Evolutionary conservation across 1,139 yeast genomes (phyloP), one percentile per base, ranked within the genome.

Genomic region (Magnusiomyces paraingens): DNA sequence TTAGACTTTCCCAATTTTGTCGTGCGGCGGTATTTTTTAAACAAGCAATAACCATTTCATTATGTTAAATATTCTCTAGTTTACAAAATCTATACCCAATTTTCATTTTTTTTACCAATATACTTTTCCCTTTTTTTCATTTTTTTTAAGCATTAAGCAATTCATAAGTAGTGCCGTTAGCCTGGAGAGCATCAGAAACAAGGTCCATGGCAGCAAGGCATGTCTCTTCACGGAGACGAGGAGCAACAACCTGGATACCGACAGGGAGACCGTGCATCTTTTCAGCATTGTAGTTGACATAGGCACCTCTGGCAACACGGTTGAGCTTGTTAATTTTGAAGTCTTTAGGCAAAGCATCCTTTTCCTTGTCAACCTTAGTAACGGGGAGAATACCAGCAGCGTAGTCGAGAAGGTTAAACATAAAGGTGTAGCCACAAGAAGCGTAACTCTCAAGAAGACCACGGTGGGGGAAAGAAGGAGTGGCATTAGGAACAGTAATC

Each of bases 261-360:
- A 83, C 84, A 1, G 89, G 88, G 61, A 84, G 80, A 0, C 84
- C 84, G 57, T 81, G 78, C 67, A 77, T 74, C 58, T 78, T 76
- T 52, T 71, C 75, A 1, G 86, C 80, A 58, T 82, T 73, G 67
- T 83, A 84, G 59, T 73, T 64, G 26, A 63, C 63, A 57, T 72
- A 71, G 10, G 76, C 73, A 21, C 72, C 73, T 36, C 61, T 57
- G 49, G 78, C 82, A 6, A 65, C 62, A 2, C 71, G 69, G 61
- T 69, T 74, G 49, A 71, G 60, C 15, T 74, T 69, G 38, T 58
- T 60, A 54, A 66, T 55, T 14, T 26, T 18, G 61, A 72, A 75
- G 32, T 58, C 65, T 8, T 56, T 54, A 1, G 69, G 70, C 29
- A 67, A 61, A n/a, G 61, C 62, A 58, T 78, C 89, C 41, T 72